Evolutionary conservation across 257 asterid species (phyloP).

Genomic region (Penstemon davidsonii): DNA sequence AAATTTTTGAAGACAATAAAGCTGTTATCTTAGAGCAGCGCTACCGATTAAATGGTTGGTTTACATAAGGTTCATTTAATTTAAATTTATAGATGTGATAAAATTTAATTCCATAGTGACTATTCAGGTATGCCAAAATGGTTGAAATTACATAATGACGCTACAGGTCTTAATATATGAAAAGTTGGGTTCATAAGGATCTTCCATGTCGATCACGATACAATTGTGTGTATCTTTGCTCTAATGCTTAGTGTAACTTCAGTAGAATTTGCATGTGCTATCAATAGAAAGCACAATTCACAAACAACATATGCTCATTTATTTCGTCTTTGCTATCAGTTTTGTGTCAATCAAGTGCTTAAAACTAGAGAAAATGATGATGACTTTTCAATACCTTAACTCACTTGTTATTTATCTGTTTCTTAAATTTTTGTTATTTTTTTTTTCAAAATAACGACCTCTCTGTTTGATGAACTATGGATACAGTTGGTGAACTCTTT

Average conservation of each 20-base stretch:
- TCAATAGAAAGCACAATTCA: not conserved
- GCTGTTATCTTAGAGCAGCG: conserved; percentile 70
- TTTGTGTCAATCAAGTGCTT: not conserved
- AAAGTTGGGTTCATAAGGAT: too few relatives aligned
- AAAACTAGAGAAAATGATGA: not conserved
- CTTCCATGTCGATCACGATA: not conserved
- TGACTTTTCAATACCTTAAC: not conserved
- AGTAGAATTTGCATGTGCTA: not conserved
- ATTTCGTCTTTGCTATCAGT: not conserved
- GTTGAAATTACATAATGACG: too few relatives aligned
- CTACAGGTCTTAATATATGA: too few relatives aligned
- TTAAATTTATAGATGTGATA: not conserved
- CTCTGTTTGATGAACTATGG: conserved; percentile 17
- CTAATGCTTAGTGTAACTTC: not conserved
- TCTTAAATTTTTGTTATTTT: too few relatives aligned
- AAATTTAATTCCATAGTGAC: not conserved
- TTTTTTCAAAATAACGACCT: not conserved
- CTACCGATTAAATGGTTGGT: conserved; percentile 80
- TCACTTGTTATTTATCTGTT: not conserved
- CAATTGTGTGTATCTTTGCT: not conserved
- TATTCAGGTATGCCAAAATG: not conserved
- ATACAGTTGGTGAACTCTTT: conserved; percentile 79
- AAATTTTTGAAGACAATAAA: conserved; percentile 67
- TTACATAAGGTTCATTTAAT: conserved; percentile 15
- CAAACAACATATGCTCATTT: not conserved